Evolutionary conservation across 1,284 basidiomycete genomes (phyloP), one percentile per base, ranked within the genome.

Genomic region (Ustilago lituana): DNA sequence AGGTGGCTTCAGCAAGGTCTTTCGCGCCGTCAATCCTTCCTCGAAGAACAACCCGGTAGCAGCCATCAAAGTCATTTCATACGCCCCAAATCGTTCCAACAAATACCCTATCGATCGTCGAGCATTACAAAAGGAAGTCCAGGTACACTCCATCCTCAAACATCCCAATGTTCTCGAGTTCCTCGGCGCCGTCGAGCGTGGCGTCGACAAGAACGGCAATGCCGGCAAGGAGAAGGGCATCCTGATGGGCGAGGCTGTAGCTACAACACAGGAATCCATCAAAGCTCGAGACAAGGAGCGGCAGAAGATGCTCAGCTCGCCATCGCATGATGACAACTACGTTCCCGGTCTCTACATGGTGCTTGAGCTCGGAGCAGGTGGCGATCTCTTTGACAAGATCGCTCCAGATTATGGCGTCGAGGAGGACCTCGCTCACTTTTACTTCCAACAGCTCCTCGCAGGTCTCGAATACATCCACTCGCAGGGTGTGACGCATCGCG

Each of bases 331-430:
- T 19, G 60, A 60, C 23, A 79, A 76, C 53, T 78, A 75, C 37
- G 76, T 82, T 5, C 79, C 79, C 3, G 80, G 91, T 0, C 86
- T 94, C 37, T 98, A 98, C 81, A 93, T 98, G 86, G 84, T 98
- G 23, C 85, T 98, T 68, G 95, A 98, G 82, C 85, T 95, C 36
- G 95, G 94, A 0, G 89, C 89, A 1, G 94, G 94, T 39, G 95
- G 96, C 0, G 95, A 98, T 82, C 84, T 98, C 36, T 98, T 98
- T 81, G 96, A 98, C 84, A 98, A 98, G 85, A 98, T 98, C 62
- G 79, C 81, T 3, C 93, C 93, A 4, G 92, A 98, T 75, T 86
- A 92, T 8, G 95, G 95, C 5, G 86, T 96, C 0, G 88, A 89
- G 27, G 91, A 94, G 62, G 91, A 96, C 36, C 85, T 95, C 1